Percentiles rank a stretch among this genome's conserved stretches.
Evolutionary conservation across 441 rosid genomes (phyloP).

Genomic region (Brassica balearica): DNA sequence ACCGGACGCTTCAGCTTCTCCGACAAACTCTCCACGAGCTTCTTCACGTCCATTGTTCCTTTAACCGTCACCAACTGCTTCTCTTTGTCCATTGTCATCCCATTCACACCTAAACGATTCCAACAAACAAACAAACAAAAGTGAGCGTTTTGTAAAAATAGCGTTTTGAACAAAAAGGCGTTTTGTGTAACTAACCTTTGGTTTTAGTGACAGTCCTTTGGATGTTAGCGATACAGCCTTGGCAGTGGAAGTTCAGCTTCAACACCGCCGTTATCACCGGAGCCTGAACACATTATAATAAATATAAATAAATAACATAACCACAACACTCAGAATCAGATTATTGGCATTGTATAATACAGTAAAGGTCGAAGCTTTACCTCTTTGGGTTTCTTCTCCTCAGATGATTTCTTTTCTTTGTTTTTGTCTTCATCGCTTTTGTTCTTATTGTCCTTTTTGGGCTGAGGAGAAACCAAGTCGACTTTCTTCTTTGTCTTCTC

Average conservation of each 20-base stretch:
- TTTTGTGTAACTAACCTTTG: constrained; percentile 49
- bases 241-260: constrained; percentile 72
- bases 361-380: constrained; percentile 9
- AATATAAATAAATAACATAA: neutral
- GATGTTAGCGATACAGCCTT: constrained; percentile 74
- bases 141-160: neutral
- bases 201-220: constrained; percentile 51
- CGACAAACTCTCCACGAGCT: constrained; percentile 52
- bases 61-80: constrained; percentile 78
- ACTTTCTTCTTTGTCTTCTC: constrained; percentile 54
- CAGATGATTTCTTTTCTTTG: constrained; percentile 30
- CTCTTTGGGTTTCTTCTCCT: constrained; percentile 44
- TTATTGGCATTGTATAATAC: neutral
- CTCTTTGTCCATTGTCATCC: constrained; percentile 53
- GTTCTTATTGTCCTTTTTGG: constrained; percentile 34
- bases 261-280: constrained; percentile 78
- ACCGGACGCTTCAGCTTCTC: constrained; percentile 68
- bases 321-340: constrained; percentile 20
- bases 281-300: constrained; percentile 40
- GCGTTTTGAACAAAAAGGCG: neutral
- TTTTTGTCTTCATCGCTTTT: constrained; percentile 35
- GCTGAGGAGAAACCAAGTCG: constrained; percentile 54
- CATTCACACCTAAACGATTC: constrained; percentile 59
- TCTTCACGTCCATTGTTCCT: constrained; percentile 82
- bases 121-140: neutral